Percentiles rank a stretch among this genome's conserved stretches.
phyloP scores from a whole-genome alignment of 2,329 filamentous ascomycete genomes.

The Phialocephala sp. region DNA sequence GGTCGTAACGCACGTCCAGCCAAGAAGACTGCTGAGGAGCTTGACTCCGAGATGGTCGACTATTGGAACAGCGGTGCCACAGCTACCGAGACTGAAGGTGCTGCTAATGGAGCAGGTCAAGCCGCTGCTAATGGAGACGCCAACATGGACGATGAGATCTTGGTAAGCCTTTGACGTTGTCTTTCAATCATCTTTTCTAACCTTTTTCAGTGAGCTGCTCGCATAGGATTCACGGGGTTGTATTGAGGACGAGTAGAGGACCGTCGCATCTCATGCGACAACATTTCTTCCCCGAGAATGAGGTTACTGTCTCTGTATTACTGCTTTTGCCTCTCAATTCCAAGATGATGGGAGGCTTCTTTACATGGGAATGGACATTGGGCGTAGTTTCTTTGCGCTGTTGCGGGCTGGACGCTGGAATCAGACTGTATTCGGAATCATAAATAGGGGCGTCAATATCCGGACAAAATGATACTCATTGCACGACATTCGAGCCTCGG shows the following conservation, averaged over 20 bases:
- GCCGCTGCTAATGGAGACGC: conserved; percentile 55
- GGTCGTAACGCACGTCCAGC: conserved; percentile 66
- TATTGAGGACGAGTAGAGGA: neutral
- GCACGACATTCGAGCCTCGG: neutral
- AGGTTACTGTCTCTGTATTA: conserved; percentile 20
- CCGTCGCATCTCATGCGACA: conserved; percentile 14
- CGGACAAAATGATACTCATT: neutral
- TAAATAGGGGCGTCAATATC: conserved; percentile 1
- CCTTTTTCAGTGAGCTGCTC: conserved; percentile 16
- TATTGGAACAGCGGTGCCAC: conserved; percentile 72
- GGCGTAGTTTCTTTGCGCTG: conserved; percentile 21
- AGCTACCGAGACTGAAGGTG: conserved; percentile 52
- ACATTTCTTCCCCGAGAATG: conserved; percentile 19
- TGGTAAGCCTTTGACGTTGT: conserved; percentile 32
- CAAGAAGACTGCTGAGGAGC: conserved; percentile 92
- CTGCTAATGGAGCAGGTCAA: conserved; percentile 34
- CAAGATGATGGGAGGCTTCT: conserved; percentile 13
- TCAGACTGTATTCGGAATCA: conserved; percentile 4
- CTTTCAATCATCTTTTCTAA: neutral
- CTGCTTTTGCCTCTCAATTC: conserved; percentile 21
- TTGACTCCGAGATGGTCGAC: conserved; percentile 97
- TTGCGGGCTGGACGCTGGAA: conserved; percentile 1
- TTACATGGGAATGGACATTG: conserved; percentile 20
- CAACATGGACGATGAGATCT: conserved; percentile 70
- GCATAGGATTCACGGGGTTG: neutral